Percentiles rank a stretch among this genome's conserved stretches.
Conservation (phyloP, 164 flowering plant genomes). For the Brasenia schreberi region DNA sequence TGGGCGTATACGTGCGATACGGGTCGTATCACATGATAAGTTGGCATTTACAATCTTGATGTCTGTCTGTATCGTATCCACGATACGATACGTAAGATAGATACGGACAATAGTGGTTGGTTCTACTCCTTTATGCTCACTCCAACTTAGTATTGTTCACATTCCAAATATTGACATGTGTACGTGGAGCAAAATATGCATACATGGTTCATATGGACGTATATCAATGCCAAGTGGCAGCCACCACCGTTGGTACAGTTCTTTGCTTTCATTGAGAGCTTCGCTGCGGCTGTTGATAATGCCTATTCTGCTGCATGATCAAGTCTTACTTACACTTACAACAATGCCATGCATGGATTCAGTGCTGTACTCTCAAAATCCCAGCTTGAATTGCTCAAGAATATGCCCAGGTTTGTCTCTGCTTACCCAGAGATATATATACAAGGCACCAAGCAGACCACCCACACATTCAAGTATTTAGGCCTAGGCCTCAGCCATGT, state of each 20-base stretch:
- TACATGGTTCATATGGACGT: slow-evolving; percentile 57
- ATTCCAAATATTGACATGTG: neutral
- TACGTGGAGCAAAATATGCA: neutral
- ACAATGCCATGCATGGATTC: slow-evolving; percentile 20
- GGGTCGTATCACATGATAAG: no score
- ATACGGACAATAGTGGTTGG: no score
- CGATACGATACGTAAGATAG: no score
- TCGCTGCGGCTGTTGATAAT: neutral
- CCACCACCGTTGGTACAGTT: slow-evolving; percentile 29
- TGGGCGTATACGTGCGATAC: no score
- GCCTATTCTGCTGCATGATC: neutral
- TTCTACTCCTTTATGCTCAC: no score
- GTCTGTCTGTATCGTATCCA: no score
- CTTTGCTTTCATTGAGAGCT: slow-evolving; percentile 15
- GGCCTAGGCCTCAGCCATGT: slow-evolving; percentile 22
- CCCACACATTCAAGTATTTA: slow-evolving; percentile 40
- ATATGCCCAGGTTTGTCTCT: slow-evolving; percentile 21
- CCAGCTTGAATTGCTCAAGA: slow-evolving; percentile 13
- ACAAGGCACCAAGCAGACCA: slow-evolving; percentile 27
- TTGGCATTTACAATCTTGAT: no score
- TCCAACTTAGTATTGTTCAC: no score
- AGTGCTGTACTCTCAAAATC: slow-evolving; percentile 10
- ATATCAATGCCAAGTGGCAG: slow-evolving; percentile 28
- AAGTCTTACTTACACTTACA: slow-evolving; percentile 4
- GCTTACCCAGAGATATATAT: slow-evolving; percentile 23